Conservation (phyloP, 306 rosid species). For the Vicia sativa region DNA sequence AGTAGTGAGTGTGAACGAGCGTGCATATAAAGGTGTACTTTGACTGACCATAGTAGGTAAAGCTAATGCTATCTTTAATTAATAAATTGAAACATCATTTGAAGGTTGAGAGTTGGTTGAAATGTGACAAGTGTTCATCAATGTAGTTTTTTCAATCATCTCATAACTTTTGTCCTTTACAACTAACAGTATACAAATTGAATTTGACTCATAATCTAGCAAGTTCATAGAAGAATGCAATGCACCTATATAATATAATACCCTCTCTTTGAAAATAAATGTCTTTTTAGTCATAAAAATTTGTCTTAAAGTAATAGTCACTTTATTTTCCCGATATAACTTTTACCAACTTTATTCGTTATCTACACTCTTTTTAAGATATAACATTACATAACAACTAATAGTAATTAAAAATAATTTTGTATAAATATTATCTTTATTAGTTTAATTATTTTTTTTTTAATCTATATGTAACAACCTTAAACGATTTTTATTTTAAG, state of each 20-base stretch:
- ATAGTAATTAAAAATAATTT: no score
- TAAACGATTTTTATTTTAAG: no score
- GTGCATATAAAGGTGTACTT: conserved; percentile 7
- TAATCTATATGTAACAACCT: no score
- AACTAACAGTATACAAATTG: not conserved
- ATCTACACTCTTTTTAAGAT: no score
- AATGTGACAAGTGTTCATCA: not conserved
- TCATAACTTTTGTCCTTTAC: conserved; percentile 6
- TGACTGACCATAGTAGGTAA: not conserved
- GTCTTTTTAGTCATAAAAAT: no score
- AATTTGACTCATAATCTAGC: not conserved
- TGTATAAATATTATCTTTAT: no score
- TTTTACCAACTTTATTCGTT: no score
- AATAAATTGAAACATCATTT: not conserved
- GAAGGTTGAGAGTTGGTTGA: not conserved
- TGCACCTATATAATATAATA: not conserved
- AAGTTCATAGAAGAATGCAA: not conserved
- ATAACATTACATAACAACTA: no score
- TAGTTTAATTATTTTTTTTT: no score
- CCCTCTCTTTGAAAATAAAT: no score
- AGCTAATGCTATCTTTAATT: not conserved
- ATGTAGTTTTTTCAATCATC: not conserved
- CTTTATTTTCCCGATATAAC: no score
- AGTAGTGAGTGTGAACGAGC: conserved; percentile 4
- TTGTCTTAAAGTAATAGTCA: no score